These are phyloP conservation scores for Arxiozyma telluris DNA, from an alignment of 1,139 yeast species.

Conservation along the genomic window DNA sequence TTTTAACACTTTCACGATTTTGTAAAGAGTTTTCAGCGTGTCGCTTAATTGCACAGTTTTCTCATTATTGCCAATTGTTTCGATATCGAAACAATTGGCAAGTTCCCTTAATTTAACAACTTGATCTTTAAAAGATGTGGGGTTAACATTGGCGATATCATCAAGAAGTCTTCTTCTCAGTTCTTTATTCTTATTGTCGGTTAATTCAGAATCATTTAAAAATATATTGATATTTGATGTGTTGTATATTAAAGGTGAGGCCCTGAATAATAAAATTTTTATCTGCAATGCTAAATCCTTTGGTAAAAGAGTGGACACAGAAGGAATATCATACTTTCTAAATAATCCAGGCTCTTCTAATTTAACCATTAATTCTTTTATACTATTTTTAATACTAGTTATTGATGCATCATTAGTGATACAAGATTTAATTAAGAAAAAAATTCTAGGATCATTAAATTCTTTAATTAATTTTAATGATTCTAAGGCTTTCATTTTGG, in stretches of 20 bases:
- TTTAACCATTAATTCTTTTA: conserved; percentile 51
- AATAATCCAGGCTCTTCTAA: conserved; percentile 45
- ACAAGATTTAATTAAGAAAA: conserved; percentile 47
- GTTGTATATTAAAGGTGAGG: conserved; percentile 56
- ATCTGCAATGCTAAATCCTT: conserved; percentile 45
- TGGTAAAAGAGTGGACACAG: conserved; percentile 34
- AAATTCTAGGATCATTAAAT: conserved; percentile 49
- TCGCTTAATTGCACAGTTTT: conserved; percentile 21
- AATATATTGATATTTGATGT: conserved; percentile 53
- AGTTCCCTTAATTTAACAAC: conserved; percentile 41
- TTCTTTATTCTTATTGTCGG: conserved; percentile 34
- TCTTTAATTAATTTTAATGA: conserved; percentile 45
- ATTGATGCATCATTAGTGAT: conserved; percentile 53
- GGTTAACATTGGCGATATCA: conserved; percentile 51
- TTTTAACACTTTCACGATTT: conserved; percentile 40
- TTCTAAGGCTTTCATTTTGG: conserved; percentile 38
- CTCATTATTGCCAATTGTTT: conserved; percentile 8
- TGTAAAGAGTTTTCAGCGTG: conserved; percentile 52
- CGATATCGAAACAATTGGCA: conserved; percentile 31
- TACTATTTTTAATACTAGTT: conserved; percentile 48
- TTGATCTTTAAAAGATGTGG: conserved; percentile 57
- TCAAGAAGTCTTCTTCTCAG: conserved; percentile 39
- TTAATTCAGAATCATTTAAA: conserved; percentile 39
- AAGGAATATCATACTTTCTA: conserved; percentile 34
- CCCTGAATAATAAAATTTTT: conserved; percentile 50